phyloP scores from a whole-genome alignment of 2,329 filamentous ascomycete genomes.

The Emergomyces pasteurianus region DNA sequence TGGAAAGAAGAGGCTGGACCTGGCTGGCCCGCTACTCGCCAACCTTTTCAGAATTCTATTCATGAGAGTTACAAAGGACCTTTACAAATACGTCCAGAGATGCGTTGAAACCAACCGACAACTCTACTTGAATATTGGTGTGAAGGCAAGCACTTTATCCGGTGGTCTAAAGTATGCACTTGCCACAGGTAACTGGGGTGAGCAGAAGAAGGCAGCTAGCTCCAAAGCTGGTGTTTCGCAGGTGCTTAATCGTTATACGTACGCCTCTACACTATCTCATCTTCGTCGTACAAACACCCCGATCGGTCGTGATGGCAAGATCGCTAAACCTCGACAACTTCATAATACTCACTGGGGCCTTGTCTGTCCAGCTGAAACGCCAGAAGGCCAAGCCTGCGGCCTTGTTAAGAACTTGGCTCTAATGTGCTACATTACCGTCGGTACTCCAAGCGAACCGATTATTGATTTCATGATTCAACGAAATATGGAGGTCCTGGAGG shows the following conservation, averaged over 20 bases:
- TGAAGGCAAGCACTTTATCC: slow-evolving; percentile 83
- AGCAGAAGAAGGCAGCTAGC: slow-evolving; percentile 95
- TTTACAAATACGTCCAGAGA: slow-evolving; percentile 80
- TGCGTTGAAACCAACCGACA: slow-evolving; percentile 82
- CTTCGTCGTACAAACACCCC: slow-evolving; percentile 94
- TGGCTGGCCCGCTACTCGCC: slow-evolving; percentile 88
- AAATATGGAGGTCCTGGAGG: slow-evolving; percentile 93
- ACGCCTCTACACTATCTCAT: slow-evolving; percentile 92
- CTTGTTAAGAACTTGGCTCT: slow-evolving; percentile 94
- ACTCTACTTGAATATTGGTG: slow-evolving; percentile 80
- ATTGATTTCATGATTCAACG: slow-evolving; percentile 91
- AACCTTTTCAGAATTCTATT: slow-evolving; percentile 91
- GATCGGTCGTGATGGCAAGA: slow-evolving; percentile 93
- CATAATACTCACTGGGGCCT: slow-evolving; percentile 99
- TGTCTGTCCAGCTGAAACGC: slow-evolving; percentile 93
- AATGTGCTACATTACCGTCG: slow-evolving; percentile 97
- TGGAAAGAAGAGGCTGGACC: slow-evolving; percentile 93
- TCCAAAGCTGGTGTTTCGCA: slow-evolving; percentile 96
- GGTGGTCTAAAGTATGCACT: slow-evolving; percentile 94
- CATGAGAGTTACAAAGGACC: slow-evolving; percentile 78
- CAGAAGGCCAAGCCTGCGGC: slow-evolving; percentile 95
- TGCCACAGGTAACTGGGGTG: slow-evolving; percentile 97
- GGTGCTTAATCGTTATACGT: slow-evolving; percentile 95
- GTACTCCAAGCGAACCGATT: slow-evolving; percentile 79
- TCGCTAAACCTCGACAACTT: slow-evolving; percentile 92